Evolutionary conservation across 2,329 filamentous ascomycete species (phyloP), one percentile per base, ranked within the genome.

Genomic region (Magnaporthiopsis incrustans): DNA sequence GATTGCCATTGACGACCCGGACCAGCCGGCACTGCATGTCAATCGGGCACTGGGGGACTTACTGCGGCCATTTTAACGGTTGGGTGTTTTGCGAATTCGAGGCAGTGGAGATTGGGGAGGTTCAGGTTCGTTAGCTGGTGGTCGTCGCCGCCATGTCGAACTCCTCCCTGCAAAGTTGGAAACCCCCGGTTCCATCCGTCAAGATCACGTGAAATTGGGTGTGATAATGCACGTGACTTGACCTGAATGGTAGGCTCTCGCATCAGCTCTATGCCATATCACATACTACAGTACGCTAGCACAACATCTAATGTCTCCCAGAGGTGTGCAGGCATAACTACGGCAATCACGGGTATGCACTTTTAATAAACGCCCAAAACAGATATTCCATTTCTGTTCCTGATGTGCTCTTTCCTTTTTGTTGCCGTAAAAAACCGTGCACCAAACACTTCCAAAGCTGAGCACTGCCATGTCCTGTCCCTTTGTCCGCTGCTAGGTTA

Each of bases 1-100:
- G 22, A 53, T 8, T 62, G 26, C 60, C 15, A 62, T 62, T 61
- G 60, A 18, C 57, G 38, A 10, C 32, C 14, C 26, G 25, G 53
- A 18, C 27, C 12, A 53, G 33, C 32, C 4, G 57, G 27, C 8
- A 30, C 5, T 57, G 4, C 44, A 35, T 26, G 38, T 66, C 63
- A 66, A 67, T 66, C 68, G 65, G 60, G 68, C 64, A 35, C 33
- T 64, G 61, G 63, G 72, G 64, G 60, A 87, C 86, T 83, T 85
- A 89, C 86, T 82, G 84, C 82, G 78, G 85, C 85, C 86, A 89
- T 89, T 82, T 81, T 87, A 81, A 78, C 73, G 75, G 73, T 81
- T 73, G 76, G 74, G 77, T 22, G 44, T 22, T 22, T 53, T 75
- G 75, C 72, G 73, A 75, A 77, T 73, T 77, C 68, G 66, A 72